Base-by-base conservation (phyloP, 2,329 filamentous ascomycete species). In the Colletotrichum incanum region DNA sequence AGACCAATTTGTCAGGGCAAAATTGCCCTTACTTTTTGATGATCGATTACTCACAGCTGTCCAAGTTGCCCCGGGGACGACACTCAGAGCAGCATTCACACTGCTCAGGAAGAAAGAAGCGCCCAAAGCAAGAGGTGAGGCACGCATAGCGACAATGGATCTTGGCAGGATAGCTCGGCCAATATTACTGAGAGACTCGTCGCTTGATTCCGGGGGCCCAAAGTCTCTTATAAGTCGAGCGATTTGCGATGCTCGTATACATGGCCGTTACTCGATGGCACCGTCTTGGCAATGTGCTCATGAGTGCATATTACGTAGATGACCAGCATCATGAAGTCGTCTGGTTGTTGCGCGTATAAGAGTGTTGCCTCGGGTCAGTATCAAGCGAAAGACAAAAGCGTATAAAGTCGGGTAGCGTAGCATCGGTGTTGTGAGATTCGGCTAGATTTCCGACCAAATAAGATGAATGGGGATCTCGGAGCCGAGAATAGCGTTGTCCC, bases 41-140 rank as follows among this genome's bases (percentile, higher is more conserved):
- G 12, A 23, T 43, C 7, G 16, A 2, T 26, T 5, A 74, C 81
- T 65, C 73, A 84, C 83, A 12, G 83, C 82, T 7, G 85, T 86
- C 84, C 85, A 86, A 18, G 84, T 86, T 2, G 79, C 85, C 4
- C 85, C 85, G 0, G 85, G 81, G 0, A 86, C 80, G 9, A 86
- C 70, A 52, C 85, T 81, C 8, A 83, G 67, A 5, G 77, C 65
- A 28, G 73, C 73, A 3, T 64, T 52, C 1, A 61, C 73, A 26
- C 47, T 49, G 7, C 71, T 45, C 37, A 73, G 45, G 7, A 66
- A 59, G 8, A 74, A 59, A 8, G 52, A 56, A 5, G 62, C 60
- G 18, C 49, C 61, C 3, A 71, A n/a, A 3, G 61, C 55, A 62
- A 67, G 12, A 11, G 49, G 28, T n/a, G 60, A 34, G 0, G 37